phyloP scores from a whole-genome alignment of 495 filamentous ascomycete genomes.

The Echria macrotheca region DNA sequence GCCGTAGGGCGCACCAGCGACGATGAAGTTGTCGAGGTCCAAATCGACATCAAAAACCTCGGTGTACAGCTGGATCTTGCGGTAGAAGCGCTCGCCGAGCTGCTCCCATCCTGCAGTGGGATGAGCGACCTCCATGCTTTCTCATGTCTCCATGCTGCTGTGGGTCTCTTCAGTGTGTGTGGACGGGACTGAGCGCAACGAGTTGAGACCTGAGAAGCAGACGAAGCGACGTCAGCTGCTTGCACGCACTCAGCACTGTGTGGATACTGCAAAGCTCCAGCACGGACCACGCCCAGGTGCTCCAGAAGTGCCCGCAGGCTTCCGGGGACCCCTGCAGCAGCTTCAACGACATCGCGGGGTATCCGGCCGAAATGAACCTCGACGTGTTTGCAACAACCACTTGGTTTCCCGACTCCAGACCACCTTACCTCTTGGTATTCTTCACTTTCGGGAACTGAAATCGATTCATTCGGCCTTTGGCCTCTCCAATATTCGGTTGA shows the following conservation, averaged over 20 bases:
- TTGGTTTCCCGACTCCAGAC: no score
- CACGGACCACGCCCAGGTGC: no score
- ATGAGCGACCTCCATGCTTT: slow-evolving; percentile 45
- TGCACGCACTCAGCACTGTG: no score
- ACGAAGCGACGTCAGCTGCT: no score
- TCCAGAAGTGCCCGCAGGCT: no score
- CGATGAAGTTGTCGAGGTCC: slow-evolving; percentile 91
- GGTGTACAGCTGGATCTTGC: slow-evolving; percentile 87
- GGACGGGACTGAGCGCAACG: neutral
- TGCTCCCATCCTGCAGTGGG: slow-evolving; percentile 91
- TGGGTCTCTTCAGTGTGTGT: neutral
- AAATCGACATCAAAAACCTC: slow-evolving; percentile 85
- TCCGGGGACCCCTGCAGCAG: neutral
- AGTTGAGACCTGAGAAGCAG: neutral
- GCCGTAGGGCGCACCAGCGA: slow-evolving; percentile 88
- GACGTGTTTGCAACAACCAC: neutral
- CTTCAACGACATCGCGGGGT: neutral
- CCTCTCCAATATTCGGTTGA: no score
- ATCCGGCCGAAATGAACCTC: neutral
- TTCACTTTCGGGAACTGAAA: no score
- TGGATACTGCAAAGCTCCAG: no score
- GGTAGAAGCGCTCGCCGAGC: slow-evolving; percentile 87
- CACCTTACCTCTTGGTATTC: neutral
- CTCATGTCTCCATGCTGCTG: slow-evolving; percentile 36
- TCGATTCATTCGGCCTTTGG: no score